phyloP scores from a whole-genome alignment of 2,329 filamentous ascomycete species.

The Aspergillus oerlinghausenensis region DNA sequence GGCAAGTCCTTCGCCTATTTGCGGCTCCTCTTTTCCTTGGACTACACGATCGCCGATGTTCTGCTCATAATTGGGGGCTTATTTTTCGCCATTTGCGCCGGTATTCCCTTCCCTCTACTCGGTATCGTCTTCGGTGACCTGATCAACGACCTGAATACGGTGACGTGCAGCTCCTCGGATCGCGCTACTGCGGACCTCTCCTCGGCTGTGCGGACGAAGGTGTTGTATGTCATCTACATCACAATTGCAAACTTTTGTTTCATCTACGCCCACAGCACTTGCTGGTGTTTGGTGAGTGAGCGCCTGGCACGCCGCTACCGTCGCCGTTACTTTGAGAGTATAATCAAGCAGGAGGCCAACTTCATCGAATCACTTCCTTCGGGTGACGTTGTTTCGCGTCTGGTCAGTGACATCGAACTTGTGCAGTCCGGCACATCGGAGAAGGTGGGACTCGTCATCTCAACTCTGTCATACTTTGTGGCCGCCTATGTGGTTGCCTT shows the following conservation, averaged over 20 bases:
- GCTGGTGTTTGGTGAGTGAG: constrained; percentile 61
- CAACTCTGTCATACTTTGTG: constrained; percentile 61
- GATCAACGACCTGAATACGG: constrained; percentile 35
- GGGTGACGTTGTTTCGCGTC: constrained; percentile 58
- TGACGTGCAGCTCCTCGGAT: constrained; percentile 19
- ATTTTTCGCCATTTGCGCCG: constrained; percentile 31
- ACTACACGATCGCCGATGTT: constrained; percentile 25
- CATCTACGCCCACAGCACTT: constrained; percentile 61
- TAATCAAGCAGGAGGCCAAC: constrained; percentile 58
- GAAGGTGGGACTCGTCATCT: constrained; percentile 63
- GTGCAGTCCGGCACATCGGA: constrained; percentile 65
- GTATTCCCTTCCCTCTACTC: constrained; percentile 36
- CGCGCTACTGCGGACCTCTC: constrained; percentile 8
- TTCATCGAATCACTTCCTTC: constrained; percentile 60
- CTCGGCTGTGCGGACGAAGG: constrained; percentile 40
- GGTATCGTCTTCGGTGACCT: constrained; percentile 38
- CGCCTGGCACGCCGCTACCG: constrained; percentile 60
- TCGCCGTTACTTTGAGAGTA: constrained; percentile 53
- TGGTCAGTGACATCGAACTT: constrained; percentile 61
- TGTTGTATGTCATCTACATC: constrained; percentile 60
- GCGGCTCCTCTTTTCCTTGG: constrained; percentile 23
- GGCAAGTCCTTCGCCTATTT: constrained; percentile 20
- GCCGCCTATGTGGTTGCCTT: constrained; percentile 64
- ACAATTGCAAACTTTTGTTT: constrained; percentile 58
- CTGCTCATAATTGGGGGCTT: constrained; percentile 24